phyloP scores from a whole-genome alignment of 2,329 filamentous ascomycete genomes.

The Colletotrichum lentis region DNA sequence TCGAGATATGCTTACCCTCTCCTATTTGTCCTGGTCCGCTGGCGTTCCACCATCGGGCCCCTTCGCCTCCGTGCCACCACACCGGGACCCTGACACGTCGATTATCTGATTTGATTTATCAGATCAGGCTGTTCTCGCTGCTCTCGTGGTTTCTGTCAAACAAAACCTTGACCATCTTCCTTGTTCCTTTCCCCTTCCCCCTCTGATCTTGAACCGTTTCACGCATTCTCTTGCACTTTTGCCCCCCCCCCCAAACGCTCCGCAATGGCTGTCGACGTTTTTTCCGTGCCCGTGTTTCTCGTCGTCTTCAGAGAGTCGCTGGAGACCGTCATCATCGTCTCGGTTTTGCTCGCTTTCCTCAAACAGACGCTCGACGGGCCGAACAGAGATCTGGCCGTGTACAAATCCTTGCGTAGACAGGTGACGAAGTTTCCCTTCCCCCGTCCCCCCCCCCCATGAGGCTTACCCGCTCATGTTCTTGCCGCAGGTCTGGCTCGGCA shows the following conservation, averaged over 20 bases:
- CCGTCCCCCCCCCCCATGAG: background rate
- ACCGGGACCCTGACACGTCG: slow-evolving; percentile 9
- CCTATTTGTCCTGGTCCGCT: slow-evolving; percentile 11
- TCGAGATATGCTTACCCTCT: slow-evolving; percentile 19
- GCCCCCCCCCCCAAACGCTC: slow-evolving; percentile 30
- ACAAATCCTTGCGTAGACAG: slow-evolving; percentile 74
- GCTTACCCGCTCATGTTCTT: slow-evolving; percentile 2
- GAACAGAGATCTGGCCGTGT: slow-evolving; percentile 65
- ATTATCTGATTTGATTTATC: slow-evolving; percentile 32
- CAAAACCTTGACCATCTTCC: slow-evolving; percentile 9
- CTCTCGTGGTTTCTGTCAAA: background rate
- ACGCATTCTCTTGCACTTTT: background rate
- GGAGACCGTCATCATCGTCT: slow-evolving; percentile 85
- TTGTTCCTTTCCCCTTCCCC: background rate
- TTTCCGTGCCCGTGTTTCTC: slow-evolving; percentile 85
- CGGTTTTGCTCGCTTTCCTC: slow-evolving; percentile 84
- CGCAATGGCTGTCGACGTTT: slow-evolving; percentile 71
- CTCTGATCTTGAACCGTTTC: background rate
- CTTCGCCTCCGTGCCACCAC: background rate
- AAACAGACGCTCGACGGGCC: slow-evolving; percentile 79
- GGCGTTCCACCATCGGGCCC: slow-evolving; percentile 16
- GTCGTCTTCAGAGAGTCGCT: slow-evolving; percentile 87
- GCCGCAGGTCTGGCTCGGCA: slow-evolving; percentile 67
- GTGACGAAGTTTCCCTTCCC: slow-evolving; percentile 45
- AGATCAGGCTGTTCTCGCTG: slow-evolving; percentile 17